These are phyloP conservation scores for Fusarium tricinctum DNA, from an alignment of 2,329 filamentous ascomycete genomes.

Conservation along the genomic window DNA sequence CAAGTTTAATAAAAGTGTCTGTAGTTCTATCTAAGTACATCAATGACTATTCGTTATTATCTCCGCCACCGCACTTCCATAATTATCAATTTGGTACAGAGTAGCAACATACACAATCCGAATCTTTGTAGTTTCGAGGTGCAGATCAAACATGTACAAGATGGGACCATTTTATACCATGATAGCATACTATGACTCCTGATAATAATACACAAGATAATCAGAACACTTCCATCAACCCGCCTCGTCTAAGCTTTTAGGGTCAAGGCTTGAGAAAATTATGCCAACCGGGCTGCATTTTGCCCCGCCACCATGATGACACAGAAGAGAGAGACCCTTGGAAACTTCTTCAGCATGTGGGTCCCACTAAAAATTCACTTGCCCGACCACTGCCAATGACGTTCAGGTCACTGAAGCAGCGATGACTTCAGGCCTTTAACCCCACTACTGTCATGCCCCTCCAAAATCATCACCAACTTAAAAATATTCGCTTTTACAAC, in stretches of 20 bases:
- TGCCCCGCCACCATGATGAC: slow-evolving; percentile 47
- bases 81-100: no score
- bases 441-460: slow-evolving; percentile 50
- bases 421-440: slow-evolving; percentile 50
- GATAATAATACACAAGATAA: neutral
- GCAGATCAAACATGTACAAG: no score
- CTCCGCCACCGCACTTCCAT: neutral
- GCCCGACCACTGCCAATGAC: slow-evolving; percentile 36
- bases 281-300: slow-evolving; percentile 9
- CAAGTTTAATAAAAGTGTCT: neutral
- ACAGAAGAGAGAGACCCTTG: slow-evolving; percentile 39
- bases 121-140: no score
- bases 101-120: no score
- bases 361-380: slow-evolving; percentile 46
- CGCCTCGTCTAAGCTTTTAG: neutral
- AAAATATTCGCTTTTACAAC: slow-evolving; percentile 39
- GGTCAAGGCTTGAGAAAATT: slow-evolving; percentile 9
- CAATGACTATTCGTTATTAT: no score
- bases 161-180: no score
- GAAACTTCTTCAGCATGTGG: slow-evolving; percentile 47
- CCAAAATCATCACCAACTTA: slow-evolving; percentile 43
- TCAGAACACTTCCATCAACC: no score
- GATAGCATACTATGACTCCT: neutral
- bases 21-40: neutral
- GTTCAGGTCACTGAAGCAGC: slow-evolving; percentile 44